These are phyloP conservation scores for Stellera chamaejasme DNA, from an alignment of 345 rosid species.

Conservation along the genomic window DNA sequence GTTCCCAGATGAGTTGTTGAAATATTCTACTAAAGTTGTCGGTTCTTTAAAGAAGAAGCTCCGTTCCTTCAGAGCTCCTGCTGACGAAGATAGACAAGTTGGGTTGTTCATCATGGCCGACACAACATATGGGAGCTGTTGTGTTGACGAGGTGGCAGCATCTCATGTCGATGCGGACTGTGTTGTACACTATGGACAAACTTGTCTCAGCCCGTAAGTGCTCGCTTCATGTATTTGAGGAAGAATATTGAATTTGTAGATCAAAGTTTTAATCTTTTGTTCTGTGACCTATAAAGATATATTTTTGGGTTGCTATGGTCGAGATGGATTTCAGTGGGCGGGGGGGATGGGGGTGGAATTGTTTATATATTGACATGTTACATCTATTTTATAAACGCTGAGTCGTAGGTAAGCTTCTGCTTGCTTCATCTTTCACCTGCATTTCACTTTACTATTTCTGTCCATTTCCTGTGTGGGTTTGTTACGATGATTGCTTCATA, in stretches of 20 bases:
- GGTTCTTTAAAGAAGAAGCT: conserved; percentile 32
- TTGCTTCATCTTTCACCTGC: no score
- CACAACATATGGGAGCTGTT: conserved; percentile 85
- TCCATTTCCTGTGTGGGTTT: no score
- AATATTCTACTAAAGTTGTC: conserved; percentile 56
- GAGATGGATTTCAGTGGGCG: no score
- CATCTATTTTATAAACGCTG: no score
- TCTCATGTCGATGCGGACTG: conserved; percentile 65
- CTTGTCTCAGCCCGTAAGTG: conserved; percentile 93
- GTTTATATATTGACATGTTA: no score
- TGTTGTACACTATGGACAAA: conserved; percentile 86
- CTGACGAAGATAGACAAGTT: conserved; percentile 34
- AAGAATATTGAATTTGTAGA: neutral
- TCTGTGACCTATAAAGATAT: no score
- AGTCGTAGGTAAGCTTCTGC: no score
- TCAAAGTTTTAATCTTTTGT: neutral
- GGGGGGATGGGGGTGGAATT: no score
- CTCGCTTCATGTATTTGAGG: neutral
- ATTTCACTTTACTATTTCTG: no score
- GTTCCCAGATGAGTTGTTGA: conserved; percentile 86
- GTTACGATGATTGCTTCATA: no score
- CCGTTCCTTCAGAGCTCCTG: conserved; percentile 23
- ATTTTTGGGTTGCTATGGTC: no score
- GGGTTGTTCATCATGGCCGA: conserved; percentile 84
- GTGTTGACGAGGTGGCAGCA: conserved; percentile 91